Percentiles rank a stretch among this genome's conserved stretches.
Conservation (phyloP, 345 rosid species). For the Dimocarpus longan region DNA sequence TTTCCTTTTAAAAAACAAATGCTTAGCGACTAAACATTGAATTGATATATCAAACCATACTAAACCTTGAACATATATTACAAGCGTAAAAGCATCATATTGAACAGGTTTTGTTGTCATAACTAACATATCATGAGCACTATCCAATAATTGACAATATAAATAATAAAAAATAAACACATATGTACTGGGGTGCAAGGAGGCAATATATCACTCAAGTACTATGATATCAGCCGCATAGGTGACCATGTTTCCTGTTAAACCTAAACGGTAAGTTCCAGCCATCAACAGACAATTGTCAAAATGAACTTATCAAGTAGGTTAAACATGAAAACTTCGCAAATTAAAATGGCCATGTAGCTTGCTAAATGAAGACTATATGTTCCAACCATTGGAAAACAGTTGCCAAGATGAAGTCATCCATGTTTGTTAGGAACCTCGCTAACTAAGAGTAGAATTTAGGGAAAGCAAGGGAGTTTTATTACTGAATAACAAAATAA, state of each 20-base stretch:
- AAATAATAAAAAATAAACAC: neutral
- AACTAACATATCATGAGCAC: neutral
- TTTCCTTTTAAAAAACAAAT: neutral
- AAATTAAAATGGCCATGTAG: neutral
- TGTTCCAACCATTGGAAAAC: neutral
- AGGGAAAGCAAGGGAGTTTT: too few relatives aligned
- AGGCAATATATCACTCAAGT: neutral
- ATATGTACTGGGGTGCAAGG: neutral
- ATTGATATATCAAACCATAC: neutral
- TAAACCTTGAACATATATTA: neutral
- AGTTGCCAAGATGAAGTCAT: neutral
- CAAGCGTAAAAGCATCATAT: neutral
- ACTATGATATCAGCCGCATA: neutral
- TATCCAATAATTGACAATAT: neutral
- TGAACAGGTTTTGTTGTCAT: neutral
- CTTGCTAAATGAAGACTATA: neutral
- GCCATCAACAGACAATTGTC: neutral
- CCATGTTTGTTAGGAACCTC: neutral
- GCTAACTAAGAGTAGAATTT: too few relatives aligned
- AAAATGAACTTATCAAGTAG: neutral
- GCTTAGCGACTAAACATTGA: neutral
- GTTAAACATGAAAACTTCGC: neutral
- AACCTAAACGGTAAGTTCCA: neutral
- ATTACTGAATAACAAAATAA: too few relatives aligned
- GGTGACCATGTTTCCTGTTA: neutral